Evolutionary conservation across 1,284 basidiomycete species (phyloP).

Genomic region (Heterobasidion occidentale): DNA sequence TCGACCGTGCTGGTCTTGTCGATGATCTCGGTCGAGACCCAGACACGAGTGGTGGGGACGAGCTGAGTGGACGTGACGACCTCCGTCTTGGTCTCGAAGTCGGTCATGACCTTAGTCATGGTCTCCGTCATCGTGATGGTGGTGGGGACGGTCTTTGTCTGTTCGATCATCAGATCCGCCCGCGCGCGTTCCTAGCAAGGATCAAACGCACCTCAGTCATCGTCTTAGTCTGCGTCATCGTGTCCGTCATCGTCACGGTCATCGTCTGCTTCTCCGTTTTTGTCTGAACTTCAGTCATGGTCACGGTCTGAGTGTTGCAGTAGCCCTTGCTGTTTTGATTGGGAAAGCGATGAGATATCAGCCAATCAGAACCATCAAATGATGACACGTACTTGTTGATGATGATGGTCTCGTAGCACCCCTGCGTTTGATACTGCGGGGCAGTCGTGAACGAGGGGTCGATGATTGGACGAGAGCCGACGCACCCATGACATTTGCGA

Average conservation of each 20-base stretch:
- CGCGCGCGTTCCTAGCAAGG: not conserved
- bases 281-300: conserved; percentile 15
- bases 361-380: not conserved
- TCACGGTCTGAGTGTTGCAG: conserved; percentile 7
- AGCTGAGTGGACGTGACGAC: conserved; percentile 45
- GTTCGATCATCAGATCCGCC: conserved; percentile 1
- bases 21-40: conserved; percentile 56
- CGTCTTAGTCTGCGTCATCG: conserved; percentile 19
- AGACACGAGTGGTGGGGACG: conserved; percentile 54
- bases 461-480: conserved; percentile 2
- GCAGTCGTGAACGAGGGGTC: not conserved
- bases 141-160: conserved; percentile 24
- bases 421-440: conserved; percentile 30
- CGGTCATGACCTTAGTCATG: conserved; percentile 18
- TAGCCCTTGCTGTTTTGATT: conserved; percentile 15
- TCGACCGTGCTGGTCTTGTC: conserved; percentile 47
- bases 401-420: conserved; percentile 62
- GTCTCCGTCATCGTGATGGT: conserved; percentile 20
- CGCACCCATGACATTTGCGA: conserved; percentile 48
- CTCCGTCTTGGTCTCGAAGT: conserved; percentile 31
- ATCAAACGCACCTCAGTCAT: not conserved
- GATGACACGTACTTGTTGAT: conserved; percentile 37
- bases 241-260: conserved; percentile 10
- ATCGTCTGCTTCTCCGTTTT: conserved; percentile 17
- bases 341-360: not conserved